These are phyloP conservation scores for Pholiota adiposa DNA, from an alignment of 1,284 basidiomycete species.

Conservation along the genomic window DNA sequence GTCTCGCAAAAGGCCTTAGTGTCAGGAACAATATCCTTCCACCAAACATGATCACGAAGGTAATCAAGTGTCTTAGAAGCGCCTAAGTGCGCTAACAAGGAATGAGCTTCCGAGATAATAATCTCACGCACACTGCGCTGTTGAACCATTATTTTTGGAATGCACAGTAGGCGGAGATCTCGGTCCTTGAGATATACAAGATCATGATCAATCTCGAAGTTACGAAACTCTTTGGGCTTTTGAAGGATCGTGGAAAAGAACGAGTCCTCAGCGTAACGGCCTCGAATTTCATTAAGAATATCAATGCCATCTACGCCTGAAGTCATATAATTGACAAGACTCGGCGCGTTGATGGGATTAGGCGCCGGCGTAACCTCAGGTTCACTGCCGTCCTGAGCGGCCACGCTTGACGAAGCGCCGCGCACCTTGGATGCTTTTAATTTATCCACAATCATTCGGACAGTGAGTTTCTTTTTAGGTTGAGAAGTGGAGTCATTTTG, in stretches of 20 bases:
- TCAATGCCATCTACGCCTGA: not conserved
- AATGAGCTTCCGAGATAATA: slow-evolving; percentile 37
- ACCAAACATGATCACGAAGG: slow-evolving; percentile 37
- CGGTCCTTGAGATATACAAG: slow-evolving; percentile 27
- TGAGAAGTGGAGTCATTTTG: not conserved
- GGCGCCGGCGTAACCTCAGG: not conserved
- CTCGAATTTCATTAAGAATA: not conserved
- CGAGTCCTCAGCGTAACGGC: not conserved
- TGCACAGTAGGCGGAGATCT: slow-evolving; percentile 25
- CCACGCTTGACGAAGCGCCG: not conserved
- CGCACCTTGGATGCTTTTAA: not conserved
- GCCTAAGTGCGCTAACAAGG: slow-evolving; percentile 37
- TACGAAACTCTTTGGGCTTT: slow-evolving; percentile 20
- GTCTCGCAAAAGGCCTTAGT: slow-evolving; percentile 27
- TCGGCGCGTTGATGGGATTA: not conserved
- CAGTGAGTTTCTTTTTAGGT: not conserved
- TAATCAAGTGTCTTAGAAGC: slow-evolving; percentile 33
- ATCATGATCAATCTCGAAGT: slow-evolving; percentile 30
- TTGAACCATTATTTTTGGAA: slow-evolving; percentile 31
- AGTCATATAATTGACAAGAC: not conserved
- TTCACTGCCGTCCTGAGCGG: not conserved
- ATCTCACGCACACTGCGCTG: slow-evolving; percentile 29
- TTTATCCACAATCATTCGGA: not conserved
- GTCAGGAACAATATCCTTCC: slow-evolving; percentile 33
- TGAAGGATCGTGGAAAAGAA: not conserved